Percentiles rank a stretch among this genome's conserved stretches.
These are phyloP conservation scores for Pueraria montana DNA, from an alignment of 306 rosid genomes.

Conservation along the genomic window DNA sequence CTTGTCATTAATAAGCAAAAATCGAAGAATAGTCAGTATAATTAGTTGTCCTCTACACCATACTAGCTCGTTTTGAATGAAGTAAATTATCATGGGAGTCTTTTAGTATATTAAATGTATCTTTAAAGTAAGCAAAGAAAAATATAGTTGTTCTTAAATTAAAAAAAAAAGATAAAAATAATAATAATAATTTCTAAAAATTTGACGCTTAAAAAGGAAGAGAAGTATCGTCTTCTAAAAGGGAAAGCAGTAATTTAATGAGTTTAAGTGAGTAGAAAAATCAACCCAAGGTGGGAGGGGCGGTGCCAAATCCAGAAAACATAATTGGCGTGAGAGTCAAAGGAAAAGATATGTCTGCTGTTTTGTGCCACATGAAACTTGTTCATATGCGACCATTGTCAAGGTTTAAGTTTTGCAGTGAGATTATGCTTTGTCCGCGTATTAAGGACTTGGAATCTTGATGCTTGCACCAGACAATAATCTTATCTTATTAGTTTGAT, in stretches of 20 bases:
- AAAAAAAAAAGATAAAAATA: not conserved
- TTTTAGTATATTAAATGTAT: no score
- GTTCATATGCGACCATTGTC: not conserved
- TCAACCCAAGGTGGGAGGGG: not conserved
- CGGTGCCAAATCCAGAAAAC: not conserved
- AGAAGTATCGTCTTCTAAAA: no score
- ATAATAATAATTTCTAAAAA: no score
- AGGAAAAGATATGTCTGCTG: not conserved
- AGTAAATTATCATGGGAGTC: no score
- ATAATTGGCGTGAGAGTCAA: not conserved
- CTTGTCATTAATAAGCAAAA: no score
- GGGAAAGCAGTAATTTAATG: not conserved
- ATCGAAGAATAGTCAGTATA: no score
- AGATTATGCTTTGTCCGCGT: not conserved
- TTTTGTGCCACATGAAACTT: conserved; percentile 7
- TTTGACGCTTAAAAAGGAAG: no score
- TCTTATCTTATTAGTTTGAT: not conserved
- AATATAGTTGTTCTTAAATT: no score
- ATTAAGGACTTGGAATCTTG: conserved; percentile 9
- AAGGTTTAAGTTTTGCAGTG: not conserved
- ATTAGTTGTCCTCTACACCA: no score
- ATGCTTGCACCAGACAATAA: not conserved
- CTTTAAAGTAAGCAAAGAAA: no score
- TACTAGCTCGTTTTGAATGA: no score
- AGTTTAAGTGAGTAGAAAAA: not conserved